A percentile compares a stretch with the other conserved stretches of the same genome.
Conservation (phyloP, 768 basidiomycete species). For the Naematelia aurantialba region DNA sequence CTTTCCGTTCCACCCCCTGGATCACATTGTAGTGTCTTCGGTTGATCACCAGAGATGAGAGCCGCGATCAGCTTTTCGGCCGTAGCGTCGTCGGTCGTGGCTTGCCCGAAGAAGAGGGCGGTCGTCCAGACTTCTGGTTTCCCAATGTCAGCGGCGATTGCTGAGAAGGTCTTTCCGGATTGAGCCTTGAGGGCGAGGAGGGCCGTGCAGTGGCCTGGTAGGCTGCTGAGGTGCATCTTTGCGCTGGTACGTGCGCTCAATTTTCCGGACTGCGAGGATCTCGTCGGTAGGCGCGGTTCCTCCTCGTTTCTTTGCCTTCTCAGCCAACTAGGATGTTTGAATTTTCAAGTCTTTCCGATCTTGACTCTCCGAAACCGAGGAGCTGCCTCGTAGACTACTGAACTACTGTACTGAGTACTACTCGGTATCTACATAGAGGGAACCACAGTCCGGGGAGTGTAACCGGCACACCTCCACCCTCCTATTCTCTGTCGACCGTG, state of each 20-base stretch:
- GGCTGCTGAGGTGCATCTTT: neutral
- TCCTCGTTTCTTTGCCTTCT: no score
- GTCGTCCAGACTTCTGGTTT: slow-evolving; percentile 49
- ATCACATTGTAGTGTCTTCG: slow-evolving; percentile 6
- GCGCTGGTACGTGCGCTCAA: neutral
- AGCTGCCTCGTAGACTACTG: no score
- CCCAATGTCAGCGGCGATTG: slow-evolving; percentile 32
- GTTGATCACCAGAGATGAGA: neutral
- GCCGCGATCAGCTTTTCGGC: slow-evolving; percentile 22
- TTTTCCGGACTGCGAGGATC: no score
- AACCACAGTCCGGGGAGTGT: neutral
- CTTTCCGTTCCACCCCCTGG: slow-evolving; percentile 3
- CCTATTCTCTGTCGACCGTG: neutral
- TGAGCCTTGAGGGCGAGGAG: slow-evolving; percentile 26
- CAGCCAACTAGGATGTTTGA: no score
- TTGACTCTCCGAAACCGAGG: no score
- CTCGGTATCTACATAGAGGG: no score
- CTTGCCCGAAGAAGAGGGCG: slow-evolving; percentile 46
- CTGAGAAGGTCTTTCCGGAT: slow-evolving; percentile 34
- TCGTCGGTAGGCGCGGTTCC: no score
- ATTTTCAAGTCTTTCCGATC: no score
- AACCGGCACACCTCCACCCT: neutral
- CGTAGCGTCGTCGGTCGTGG: slow-evolving; percentile 24
- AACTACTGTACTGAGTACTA: no score
- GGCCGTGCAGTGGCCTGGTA: slow-evolving; percentile 18